Evolutionary conservation across 2,329 filamentous ascomycete genomes (phyloP), one percentile per base, ranked within the genome.

Genomic region (Mollisia scopiformis): DNA sequence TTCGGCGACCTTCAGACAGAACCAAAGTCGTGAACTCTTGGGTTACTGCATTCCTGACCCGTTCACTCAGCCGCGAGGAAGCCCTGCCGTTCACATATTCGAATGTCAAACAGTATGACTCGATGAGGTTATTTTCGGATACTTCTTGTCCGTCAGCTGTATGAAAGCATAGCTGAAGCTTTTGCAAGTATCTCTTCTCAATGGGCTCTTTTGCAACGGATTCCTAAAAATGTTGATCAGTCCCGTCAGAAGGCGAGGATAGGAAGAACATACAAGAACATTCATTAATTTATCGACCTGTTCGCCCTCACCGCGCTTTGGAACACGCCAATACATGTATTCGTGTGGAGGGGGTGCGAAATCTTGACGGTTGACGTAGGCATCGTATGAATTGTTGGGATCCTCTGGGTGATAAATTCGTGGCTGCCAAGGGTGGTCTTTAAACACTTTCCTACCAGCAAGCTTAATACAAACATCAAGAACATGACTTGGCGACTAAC

Each of bases 101-200:
- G 30, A 71, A 68, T 6, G 47, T 47, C 28, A 70, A 62, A 10
- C 58, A 67, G 52, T 70, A 69, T 14, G 68, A 65, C 51, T 71
- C 69, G 19, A 69, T 59, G 5, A 67, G 58, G 28, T 67, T 64
- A 23, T 47, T 51, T 11, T 60, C 55, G 19, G 57, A 49, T 7
- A 65, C 52, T 27, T 47, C 39, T n/a, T 50, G 19, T 19, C 61
- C 60, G 50, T 67, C 62, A 14, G 58, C 35, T 6, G 50, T 33
- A 55, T 70, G 65, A 13, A 71, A 52, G 19, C 65, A 64, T n/a
- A 71, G 62, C 39, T 70, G 65, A 6, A 71, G 59, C 50, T 66
- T 69, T 13, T 55, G 55, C 4, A 71, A 33, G 37, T 63, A 70
- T 28, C 63, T 63, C 16, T 58, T 59, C 25, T 65, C 55, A 10